Evolutionary conservation across 257 asterid genomes (phyloP), one percentile per base, ranked within the genome.

Genomic region (Rauvolfia tetraphylla): DNA sequence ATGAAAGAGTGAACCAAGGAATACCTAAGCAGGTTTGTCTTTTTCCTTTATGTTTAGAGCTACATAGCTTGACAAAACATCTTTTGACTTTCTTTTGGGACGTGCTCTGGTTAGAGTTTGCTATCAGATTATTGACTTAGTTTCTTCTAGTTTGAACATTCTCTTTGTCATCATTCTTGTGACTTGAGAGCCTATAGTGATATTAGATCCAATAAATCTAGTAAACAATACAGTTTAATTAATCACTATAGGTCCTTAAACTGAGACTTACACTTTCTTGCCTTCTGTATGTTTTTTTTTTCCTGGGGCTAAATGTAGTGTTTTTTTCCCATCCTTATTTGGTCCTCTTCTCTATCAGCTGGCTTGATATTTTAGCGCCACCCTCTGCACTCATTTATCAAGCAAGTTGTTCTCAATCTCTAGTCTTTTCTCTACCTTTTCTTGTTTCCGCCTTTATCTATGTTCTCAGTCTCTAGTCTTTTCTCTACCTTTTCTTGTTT

Each of bases 1-100:
- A 82, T 66, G 98, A 91, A 81, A 85, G 89, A 86, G 71, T 83
- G 74, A 90, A 88, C 76, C 95, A 91, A 81, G 94, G 86, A 83
- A 82, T 79, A 72, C 82, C 79, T 20, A 83, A 79, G 51, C 88
- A 90, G 96, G 95, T 93, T 76, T 72, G 75, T 78, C 56, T 69
- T 76, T 78, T 73, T 36, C 73, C 49, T 53, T 72, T 44, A 71
- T 85, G 63, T 77, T 42, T 76, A 57, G 46, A n/a, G 71, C 70
- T 39, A 31, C 39, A 10, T 77, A 33, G 61, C 36, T 23, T 13
- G 9, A 29, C 54, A 33, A 49, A 38, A 18, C 14, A 51, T 53
- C 36, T 49, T 65, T 34, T 17, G 46, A 7, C 10, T 65, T 65
- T 22, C 15, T 3, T 31, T 3, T 13, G 39, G 68, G 68, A 61